These are phyloP conservation scores for Secale cereale DNA, from an alignment of 176 grass and related monocot genomes.

Conservation along the genomic window DNA sequence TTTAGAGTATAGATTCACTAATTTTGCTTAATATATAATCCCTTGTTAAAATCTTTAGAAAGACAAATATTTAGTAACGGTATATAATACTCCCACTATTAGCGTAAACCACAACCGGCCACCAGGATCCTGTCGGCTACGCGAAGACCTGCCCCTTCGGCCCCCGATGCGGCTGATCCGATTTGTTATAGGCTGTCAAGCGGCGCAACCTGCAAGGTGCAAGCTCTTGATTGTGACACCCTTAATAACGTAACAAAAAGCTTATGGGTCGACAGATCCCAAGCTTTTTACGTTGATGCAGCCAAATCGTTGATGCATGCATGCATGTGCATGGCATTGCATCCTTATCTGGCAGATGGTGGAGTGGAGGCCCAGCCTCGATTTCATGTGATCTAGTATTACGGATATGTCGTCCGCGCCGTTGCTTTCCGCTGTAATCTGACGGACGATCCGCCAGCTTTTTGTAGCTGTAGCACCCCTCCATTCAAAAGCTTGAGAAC, in stretches of 20 bases:
- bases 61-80: too few relatives aligned
- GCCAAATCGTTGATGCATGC: not conserved
- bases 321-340: not conserved
- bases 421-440: conserved; percentile 16
- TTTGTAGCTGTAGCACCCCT: not conserved
- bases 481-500: not conserved
- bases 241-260: conserved; percentile 7
- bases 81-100: too few relatives aligned
- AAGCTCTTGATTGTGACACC: conserved; percentile 11
- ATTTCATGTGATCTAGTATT: conserved; percentile 37
- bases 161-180: not conserved
- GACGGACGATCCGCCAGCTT: not conserved
- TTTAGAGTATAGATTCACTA: too few relatives aligned
- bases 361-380: conserved; percentile 26
- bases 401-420: not conserved
- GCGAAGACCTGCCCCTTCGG: not conserved
- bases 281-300: not conserved
- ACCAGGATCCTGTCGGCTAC: conserved; percentile 16
- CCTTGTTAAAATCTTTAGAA: too few relatives aligned
- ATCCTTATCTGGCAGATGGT: conserved; percentile 27
- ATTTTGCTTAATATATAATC: too few relatives aligned
- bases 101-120: not conserved
- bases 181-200: conserved; percentile 4
- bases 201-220: not conserved
- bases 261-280: not conserved